These are phyloP conservation scores for Neofusicoccum sp. DNA, from an alignment of 2,329 filamentous ascomycete species.

Conservation along the genomic window DNA sequence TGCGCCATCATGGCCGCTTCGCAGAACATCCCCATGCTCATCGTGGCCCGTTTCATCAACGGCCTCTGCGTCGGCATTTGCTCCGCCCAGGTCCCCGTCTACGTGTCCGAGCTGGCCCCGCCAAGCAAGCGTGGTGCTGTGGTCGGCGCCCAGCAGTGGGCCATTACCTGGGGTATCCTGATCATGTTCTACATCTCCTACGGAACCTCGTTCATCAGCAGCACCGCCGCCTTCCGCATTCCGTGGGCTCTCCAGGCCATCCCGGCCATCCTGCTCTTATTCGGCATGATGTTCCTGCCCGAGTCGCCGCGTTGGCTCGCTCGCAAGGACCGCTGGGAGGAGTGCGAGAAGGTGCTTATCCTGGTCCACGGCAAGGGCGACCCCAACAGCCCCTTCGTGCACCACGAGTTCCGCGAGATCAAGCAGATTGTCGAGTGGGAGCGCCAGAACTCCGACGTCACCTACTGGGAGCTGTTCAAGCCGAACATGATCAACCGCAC, in stretches of 20 bases:
- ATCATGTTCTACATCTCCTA: conserved; percentile 65
- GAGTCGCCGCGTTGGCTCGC: conserved; percentile 52
- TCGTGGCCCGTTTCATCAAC: conserved; percentile 69
- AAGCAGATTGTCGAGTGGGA: conserved; percentile 75
- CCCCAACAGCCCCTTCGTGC: conserved; percentile 65
- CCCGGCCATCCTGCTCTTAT: conserved; percentile 38
- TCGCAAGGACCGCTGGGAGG: conserved; percentile 49
- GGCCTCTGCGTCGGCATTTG: conserved; percentile 75
- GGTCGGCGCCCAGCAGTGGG: conserved; percentile 73
- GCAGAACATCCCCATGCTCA: conserved; percentile 70
- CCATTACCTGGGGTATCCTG: conserved; percentile 70
- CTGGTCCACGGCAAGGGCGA: conserved; percentile 60
- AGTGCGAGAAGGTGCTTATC: conserved; percentile 44
- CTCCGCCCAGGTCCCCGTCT: conserved; percentile 69
- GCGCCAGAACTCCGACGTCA: conserved; percentile 67
- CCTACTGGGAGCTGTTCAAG: conserved; percentile 71
- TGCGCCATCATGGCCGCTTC: conserved; percentile 65
- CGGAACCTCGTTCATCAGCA: conserved; percentile 38
- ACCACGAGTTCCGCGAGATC: conserved; percentile 71
- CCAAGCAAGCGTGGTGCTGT: conserved; percentile 63
- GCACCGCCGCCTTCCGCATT: conserved; percentile 38
- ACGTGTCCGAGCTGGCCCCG: conserved; percentile 67
- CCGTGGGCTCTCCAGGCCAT: conserved; percentile 44
- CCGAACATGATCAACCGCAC: conserved; percentile 76
- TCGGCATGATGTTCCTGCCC: conserved; percentile 56